Conservation (phyloP, 2,329 filamentous ascomycete species). For the Cadophora sp. region DNA sequence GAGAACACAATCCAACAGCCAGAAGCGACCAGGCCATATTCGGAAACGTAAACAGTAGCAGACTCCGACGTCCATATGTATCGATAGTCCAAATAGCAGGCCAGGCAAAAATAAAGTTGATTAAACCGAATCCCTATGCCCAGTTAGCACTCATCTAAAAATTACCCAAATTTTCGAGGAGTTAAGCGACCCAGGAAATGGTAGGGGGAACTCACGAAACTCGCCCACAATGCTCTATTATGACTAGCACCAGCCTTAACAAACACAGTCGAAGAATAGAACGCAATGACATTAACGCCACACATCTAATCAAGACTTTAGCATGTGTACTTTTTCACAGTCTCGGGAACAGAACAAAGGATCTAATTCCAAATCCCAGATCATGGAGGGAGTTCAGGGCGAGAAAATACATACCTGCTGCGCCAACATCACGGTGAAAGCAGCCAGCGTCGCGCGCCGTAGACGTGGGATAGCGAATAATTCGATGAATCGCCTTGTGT, state of each 20-base stretch:
- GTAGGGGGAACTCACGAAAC: background rate
- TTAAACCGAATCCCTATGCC: slow-evolving; percentile 65
- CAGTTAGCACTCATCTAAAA: too few species aligned
- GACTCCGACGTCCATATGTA: slow-evolving; percentile 67
- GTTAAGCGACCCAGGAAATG: too few species aligned
- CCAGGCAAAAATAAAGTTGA: slow-evolving; percentile 70
- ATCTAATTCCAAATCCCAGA: too few species aligned
- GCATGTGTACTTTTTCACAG: too few species aligned
- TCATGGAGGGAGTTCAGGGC: too few species aligned
- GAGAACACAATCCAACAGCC: slow-evolving; percentile 65
- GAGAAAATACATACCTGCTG: slow-evolving; percentile 44
- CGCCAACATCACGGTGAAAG: slow-evolving; percentile 68
- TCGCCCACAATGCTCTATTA: slow-evolving; percentile 65
- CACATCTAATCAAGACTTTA: slow-evolving; percentile 35
- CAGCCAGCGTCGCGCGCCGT: slow-evolving; percentile 75
- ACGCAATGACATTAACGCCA: slow-evolving; percentile 71
- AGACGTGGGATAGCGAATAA: slow-evolving; percentile 74
- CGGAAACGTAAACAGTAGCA: slow-evolving; percentile 67
- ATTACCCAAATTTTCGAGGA: too few species aligned
- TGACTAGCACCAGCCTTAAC: slow-evolving; percentile 60
- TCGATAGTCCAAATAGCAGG: slow-evolving; percentile 66
- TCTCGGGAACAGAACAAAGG: too few species aligned
- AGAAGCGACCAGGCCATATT: slow-evolving; percentile 72
- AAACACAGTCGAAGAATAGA: slow-evolving; percentile 73
- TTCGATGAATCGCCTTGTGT: slow-evolving; percentile 64